A percentile compares a stretch with the other conserved stretches of the same genome.
phyloP scores from a whole-genome alignment of 2,329 filamentous ascomycete genomes.

The Hymenoscyphus scutula region DNA sequence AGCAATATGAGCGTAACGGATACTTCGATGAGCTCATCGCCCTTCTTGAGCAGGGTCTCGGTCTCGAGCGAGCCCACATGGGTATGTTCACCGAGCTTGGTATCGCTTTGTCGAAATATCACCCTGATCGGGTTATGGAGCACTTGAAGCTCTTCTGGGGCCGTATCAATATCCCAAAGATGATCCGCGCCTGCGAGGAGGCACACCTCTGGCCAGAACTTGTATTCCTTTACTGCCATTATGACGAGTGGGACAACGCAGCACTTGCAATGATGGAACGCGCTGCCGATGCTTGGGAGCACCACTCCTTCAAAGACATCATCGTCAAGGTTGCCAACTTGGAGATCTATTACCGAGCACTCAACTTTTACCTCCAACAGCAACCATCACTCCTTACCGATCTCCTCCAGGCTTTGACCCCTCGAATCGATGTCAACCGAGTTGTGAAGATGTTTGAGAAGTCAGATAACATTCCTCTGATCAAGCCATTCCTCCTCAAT shows the following conservation, averaged over 20 bases:
- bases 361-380: constrained; percentile 97
- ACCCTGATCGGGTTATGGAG: constrained; percentile 95
- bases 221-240: constrained; percentile 97
- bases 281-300: constrained; percentile 96
- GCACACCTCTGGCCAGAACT: constrained; percentile 96
- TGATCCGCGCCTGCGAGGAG: constrained; percentile 90
- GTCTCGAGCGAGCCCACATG: constrained; percentile 80
- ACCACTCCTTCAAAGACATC: constrained; percentile 99
- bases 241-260: constrained; percentile 97
- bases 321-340: constrained; percentile 96
- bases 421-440: constrained; percentile 94
- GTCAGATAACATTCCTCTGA: constrained; percentile 94
- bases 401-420: constrained; percentile 84
- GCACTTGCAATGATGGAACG: constrained; percentile 97
- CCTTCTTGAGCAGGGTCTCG: constrained; percentile 90
- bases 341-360: constrained; percentile 96
- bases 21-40: constrained; percentile 98
- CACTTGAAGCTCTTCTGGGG: constrained; percentile 99
- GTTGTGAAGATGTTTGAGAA: constrained; percentile 99
- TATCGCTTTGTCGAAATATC: constrained; percentile 90
- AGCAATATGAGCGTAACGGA: constrained; percentile 93
- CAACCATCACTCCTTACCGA: constrained; percentile 96
- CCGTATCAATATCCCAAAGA: constrained; percentile 95
- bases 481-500: constrained; percentile 97
- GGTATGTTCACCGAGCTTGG: constrained; percentile 94